Conservation (phyloP, 2,329 filamentous ascomycete genomes). For the Tetracladium maxilliforme region DNA sequence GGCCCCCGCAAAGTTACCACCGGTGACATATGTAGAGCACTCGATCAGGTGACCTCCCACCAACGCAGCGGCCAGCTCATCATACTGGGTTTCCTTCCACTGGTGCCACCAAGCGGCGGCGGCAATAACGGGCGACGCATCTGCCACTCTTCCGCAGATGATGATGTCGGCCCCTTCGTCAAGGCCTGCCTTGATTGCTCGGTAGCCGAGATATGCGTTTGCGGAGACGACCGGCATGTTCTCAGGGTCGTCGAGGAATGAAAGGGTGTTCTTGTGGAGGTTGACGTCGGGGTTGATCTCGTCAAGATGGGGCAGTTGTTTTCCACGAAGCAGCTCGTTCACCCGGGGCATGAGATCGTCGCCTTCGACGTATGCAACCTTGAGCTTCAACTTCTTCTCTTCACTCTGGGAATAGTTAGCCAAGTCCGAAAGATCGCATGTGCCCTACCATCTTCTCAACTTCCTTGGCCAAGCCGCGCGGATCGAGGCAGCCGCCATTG, state of each 20-base stretch:
- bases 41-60: constrained; percentile 15
- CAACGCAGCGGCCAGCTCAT: constrained; percentile 21
- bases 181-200: constrained; percentile 22
- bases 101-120: constrained; percentile 24
- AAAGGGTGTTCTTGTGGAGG: constrained; percentile 18
- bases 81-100: constrained; percentile 20
- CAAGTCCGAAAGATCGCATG: too few relatives aligned
- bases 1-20: constrained; percentile 8
- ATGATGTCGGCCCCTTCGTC: constrained; percentile 25
- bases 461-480: constrained; percentile 31
- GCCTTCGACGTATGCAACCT: constrained; percentile 27
- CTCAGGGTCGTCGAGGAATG: constrained; percentile 18
- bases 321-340: constrained; percentile 14
- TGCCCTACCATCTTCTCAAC: constrained; percentile 20
- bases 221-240: constrained; percentile 24
- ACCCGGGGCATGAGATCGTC: constrained; percentile 24
- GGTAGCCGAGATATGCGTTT: constrained; percentile 35
- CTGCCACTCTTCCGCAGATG: constrained; percentile 24
- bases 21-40: constrained; percentile 11
- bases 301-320: constrained; percentile 24
- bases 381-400: constrained; percentile 19
- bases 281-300: constrained; percentile 19
- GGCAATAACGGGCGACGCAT: constrained; percentile 25
- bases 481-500: constrained; percentile 41
- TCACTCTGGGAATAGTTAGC: too few relatives aligned